Evolutionary conservation across 1,284 basidiomycete genomes (phyloP), one percentile per base, ranked within the genome.

Genomic region (Boletus mariae): DNA sequence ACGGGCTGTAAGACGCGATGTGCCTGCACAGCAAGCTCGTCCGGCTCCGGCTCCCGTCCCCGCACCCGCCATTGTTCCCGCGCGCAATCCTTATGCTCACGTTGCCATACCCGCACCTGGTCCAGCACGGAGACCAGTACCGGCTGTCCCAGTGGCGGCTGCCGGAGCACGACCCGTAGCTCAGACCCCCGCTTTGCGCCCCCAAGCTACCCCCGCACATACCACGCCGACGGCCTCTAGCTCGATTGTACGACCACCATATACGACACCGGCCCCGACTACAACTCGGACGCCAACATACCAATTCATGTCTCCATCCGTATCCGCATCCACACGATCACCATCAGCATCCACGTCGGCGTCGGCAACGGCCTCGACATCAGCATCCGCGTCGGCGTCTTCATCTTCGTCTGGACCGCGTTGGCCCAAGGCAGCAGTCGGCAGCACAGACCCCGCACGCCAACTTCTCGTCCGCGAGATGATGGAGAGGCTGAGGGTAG

Each of bases 1-100:
- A 8, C 48, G 38, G 37, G 53, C 25, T 35, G 61, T 54, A n/a
- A 20, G 20, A 20, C 20, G 20, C 60, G 34, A 51, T 25, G 49
- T 8, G 2, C 58, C 56, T 34, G 47, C 25, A 8, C 53, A 34
- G 26, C 45, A 32, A 8, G 44, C 45, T 9, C 55, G 23, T 32
- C 53, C 38, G 2, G 53, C 13, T 8, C 48, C 45, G 11, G 35
- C 37, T 5, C 54, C 37, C 13, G 13, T 20, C 20, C 20, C 20
- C 20, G 20, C 34, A 35, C 34, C 34, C 13, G 34, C 13, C 13
- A 2, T 35, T 35, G 34, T 35, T 12, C 57, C 48, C 7, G 42
- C 17, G 1, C 47, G 26, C 6, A 38, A 29, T 23, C 54, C 26
- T 29, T 23, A 32, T 15, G 37, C 7, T 20, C 37, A 15, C 17